Evolutionary conservation across 140 eudicot species (phyloP), one percentile per base, ranked within the genome.

Genomic region (Ambrosia hybrid): DNA sequence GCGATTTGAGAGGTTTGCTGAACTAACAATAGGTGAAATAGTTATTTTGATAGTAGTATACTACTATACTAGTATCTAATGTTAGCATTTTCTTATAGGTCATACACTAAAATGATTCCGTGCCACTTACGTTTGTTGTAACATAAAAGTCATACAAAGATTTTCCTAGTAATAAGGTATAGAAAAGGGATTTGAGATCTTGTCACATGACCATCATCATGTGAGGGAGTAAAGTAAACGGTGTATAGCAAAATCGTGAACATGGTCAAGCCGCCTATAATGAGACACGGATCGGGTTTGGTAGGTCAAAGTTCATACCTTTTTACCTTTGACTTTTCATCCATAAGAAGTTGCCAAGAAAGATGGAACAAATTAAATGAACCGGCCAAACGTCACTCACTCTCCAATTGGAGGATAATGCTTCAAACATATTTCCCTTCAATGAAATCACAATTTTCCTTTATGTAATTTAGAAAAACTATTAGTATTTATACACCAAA

Each of bases 301-400:
- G 79, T 79, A 62, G 65, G 79, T 79, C 83, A 58, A 79, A 66
- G 70, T 79, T 73, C 83, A 73, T 38, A 73, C 49, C 67, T 43
- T 43, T 43, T 43, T 43, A 43, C 48, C 10, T 78, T 56, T 72
- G 82, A 78, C 82, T 71, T 60, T 52, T 70, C 30, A 7, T 77
- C 34, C 65, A 0, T 6, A 30, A 67, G 83, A 66, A 73, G 39
- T 9, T 57, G 75, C 75, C 74, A 21, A 6, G 83, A 58, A 79
- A 66, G 39, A n/a, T 45, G 78, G 36, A 58, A 67, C 79, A 73
- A 12, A 41, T 41, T 41, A 7, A 43, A 49, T 36, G 57, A 78
- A 78, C 82, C 82, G 78, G 61, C 74, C 82, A 9, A 51, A 76
- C 74, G 69, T 74, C 73, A 37, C 49, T 14, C 34, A 30, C 73